These are phyloP conservation scores for Scheffersomyces ergatensis DNA, from an alignment of 805 yeast species.

Conservation along the genomic window DNA sequence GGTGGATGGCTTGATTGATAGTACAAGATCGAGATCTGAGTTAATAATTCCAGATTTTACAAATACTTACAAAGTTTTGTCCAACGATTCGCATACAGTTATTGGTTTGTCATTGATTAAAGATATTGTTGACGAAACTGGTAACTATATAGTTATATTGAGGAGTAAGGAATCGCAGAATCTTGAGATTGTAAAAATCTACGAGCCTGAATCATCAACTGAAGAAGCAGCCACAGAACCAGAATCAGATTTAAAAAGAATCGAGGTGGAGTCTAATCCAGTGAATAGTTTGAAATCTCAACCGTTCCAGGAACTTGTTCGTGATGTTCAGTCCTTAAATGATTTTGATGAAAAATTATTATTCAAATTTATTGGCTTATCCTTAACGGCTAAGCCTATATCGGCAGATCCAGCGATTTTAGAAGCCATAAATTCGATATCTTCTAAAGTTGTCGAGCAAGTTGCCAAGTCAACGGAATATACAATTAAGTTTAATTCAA, in stretches of 20 bases:
- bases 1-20: slow-evolving; percentile 9
- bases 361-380: slow-evolving; percentile 2
- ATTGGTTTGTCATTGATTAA: slow-evolving; percentile 14
- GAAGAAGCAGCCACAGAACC: background rate
- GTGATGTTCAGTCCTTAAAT: slow-evolving; percentile 10
- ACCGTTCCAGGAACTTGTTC: slow-evolving; percentile 15
- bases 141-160: slow-evolving; percentile 22
- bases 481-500: slow-evolving; percentile 16
- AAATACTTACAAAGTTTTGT: slow-evolving; percentile 6
- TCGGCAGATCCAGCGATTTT: slow-evolving; percentile 3
- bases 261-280: background rate
- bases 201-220: background rate
- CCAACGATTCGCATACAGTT: slow-evolving; percentile 3
- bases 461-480: slow-evolving; percentile 14
- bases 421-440: slow-evolving; percentile 15
- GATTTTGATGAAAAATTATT: background rate
- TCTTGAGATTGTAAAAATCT: slow-evolving; percentile 12
- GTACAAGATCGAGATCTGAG: background rate
- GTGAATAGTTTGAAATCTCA: background rate
- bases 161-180: slow-evolving; percentile 7
- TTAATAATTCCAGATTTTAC: slow-evolving; percentile 1
- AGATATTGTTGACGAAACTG: slow-evolving; percentile 26
- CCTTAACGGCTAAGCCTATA: slow-evolving; percentile 1
- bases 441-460: slow-evolving; percentile 11
- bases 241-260: background rate